Evolutionary conservation across 164 flowering plant species (phyloP), one percentile per base, ranked within the genome.

Genomic region (Vitis amurensis): DNA sequence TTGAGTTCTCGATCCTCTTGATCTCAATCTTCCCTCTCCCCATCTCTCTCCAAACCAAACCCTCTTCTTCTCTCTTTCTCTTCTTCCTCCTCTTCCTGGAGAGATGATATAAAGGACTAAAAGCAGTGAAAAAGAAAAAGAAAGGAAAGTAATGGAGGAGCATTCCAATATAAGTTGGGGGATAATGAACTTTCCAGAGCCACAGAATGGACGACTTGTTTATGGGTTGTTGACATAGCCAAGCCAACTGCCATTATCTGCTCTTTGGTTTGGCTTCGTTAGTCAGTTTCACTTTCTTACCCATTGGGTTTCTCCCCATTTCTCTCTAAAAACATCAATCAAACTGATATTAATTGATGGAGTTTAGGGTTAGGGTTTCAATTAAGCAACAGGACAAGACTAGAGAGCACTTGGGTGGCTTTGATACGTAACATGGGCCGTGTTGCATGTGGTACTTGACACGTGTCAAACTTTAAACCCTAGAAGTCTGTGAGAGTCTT

Each of bases 21-120:
- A 92, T 92, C 87, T 90, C 95, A 13, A 90, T 92, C 89, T 90
- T 90, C 0, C 96, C 96, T 74, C 96, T 84, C 68, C 96, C 98
- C 91, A 84, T 86, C 64, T 67, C 65, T 70, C 59, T 29, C 55
- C 59, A 51, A 19, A 48, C 60, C 9, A 13, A 68, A 57, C 3
- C 31, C 31, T 17, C 44, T 1, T 16, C 30, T 31, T 37, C 4
- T 16, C 30, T 56, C 8, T 14, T 16, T 53, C 66, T 74, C 67
- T 48, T 58, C 53, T 55, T 55, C 14, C 29, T 50, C 61, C 65
- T 59, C 60, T 55, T 47, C 52, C 64, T 47, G 12, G 31, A 27
- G 66, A 52, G 58, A 53, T 17, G 55, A 59, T 13, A 58, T 47
- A 50, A 19, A 23, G 29, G 60, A 59, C n/a, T 13, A 59, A 44